Percentiles rank a stretch among this genome's conserved stretches.
phyloP scores from a whole-genome alignment of 169 alveolate genomes.

The Plasmodium chabaudi region DNA sequence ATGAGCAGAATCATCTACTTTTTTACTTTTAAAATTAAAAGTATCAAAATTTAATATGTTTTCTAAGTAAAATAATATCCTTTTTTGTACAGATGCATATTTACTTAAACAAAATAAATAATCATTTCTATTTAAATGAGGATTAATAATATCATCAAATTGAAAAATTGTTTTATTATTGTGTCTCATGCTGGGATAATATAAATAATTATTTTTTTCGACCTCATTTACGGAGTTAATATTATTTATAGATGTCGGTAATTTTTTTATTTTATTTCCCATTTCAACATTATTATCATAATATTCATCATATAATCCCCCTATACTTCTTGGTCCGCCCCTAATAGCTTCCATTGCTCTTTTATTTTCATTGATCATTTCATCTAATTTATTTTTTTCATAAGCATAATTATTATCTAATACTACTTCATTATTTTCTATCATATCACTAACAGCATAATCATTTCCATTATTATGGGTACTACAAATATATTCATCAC shows the following conservation, averaged over 20 bases:
- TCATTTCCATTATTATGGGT: too few species aligned
- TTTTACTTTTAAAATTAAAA: constrained; percentile 58
- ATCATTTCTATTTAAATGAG: constrained; percentile 38
- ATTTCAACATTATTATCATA: neutral
- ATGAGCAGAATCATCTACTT: constrained; percentile 13
- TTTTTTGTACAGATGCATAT: constrained; percentile 62
- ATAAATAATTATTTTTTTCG: neutral
- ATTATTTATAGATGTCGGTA: too few species aligned
- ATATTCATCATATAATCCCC: too few species aligned
- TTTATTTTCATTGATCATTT: too few species aligned
- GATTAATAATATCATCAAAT: constrained; percentile 62
- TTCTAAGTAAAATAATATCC: constrained; percentile 63
- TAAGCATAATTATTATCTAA: too few species aligned
- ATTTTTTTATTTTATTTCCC: neutral
- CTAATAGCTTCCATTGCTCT: too few species aligned
- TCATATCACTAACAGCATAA: too few species aligned
- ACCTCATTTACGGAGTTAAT: neutral
- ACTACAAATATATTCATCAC: too few species aligned
- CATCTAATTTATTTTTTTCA: too few species aligned
- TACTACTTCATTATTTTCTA: too few species aligned
- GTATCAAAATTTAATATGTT: constrained; percentile 62
- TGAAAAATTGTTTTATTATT: constrained; percentile 46
- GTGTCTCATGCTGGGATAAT: neutral
- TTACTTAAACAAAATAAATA: constrained; percentile 50
- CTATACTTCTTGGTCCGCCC: too few species aligned